Conservation (phyloP, 345 rosid genomes). For the Lenwebbia sp. region DNA sequence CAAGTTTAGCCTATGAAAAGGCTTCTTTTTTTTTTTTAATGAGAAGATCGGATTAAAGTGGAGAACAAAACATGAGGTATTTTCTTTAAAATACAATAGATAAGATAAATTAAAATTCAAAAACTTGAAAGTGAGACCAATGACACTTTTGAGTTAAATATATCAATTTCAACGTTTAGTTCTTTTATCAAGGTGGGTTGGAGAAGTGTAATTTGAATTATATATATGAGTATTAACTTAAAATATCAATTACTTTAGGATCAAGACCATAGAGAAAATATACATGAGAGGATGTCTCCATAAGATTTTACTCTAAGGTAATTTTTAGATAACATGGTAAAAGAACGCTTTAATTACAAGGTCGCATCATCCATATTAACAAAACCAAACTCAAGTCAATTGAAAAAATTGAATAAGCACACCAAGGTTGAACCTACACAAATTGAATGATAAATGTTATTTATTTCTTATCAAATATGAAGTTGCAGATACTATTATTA, state of each 20-base stretch:
- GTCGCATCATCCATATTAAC: not conserved
- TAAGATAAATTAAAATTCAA: not conserved
- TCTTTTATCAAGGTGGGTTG: not conserved
- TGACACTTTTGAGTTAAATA: not conserved
- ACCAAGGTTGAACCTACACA: not conserved
- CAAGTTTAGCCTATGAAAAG: not conserved
- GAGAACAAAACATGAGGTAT: not conserved
- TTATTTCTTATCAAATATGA: not conserved
- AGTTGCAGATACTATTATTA: not conserved
- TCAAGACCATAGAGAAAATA: not conserved
- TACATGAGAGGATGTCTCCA: fast-evolving
- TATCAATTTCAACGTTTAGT: not conserved
- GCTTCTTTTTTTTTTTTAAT: not conserved
- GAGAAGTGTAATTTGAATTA: not conserved
- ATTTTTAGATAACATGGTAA: not conserved
- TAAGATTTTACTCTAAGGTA: not conserved
- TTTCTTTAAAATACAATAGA: not conserved
- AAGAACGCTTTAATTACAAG: not conserved
- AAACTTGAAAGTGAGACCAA: not conserved
- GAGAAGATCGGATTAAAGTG: not conserved
- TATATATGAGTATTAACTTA: not conserved
- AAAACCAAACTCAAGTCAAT: not conserved
- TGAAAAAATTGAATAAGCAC: not conserved
- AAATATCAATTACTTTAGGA: not conserved
- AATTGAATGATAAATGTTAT: not conserved